phyloP scores from a whole-genome alignment of 305 asterid species.

The Caryopteris hybrid region DNA sequence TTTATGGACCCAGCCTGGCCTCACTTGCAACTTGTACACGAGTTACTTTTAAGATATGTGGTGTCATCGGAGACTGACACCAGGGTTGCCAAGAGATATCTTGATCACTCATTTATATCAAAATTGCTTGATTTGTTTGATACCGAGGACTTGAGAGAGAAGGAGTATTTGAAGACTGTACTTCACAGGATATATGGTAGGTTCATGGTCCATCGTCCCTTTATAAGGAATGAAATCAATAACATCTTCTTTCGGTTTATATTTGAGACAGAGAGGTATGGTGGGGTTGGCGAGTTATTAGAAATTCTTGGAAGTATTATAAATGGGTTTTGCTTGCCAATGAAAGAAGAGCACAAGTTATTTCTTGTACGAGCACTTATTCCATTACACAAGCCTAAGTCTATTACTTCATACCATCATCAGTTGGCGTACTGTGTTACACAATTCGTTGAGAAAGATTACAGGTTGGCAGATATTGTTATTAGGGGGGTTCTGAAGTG shows the following conservation, averaged over 20 bases:
- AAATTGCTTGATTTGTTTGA: slow-evolving; percentile 70
- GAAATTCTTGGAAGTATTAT: slow-evolving; percentile 84
- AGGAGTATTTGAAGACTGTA: slow-evolving; percentile 84
- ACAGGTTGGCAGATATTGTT: slow-evolving; percentile 65
- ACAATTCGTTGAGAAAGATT: slow-evolving; percentile 85
- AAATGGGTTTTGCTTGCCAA: slow-evolving; percentile 83
- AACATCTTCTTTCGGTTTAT: slow-evolving; percentile 63
- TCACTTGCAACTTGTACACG: slow-evolving; percentile 78
- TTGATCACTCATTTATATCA: slow-evolving; percentile 71
- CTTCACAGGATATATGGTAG: slow-evolving; percentile 84
- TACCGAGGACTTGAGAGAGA: slow-evolving; percentile 81
- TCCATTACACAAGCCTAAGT: slow-evolving; percentile 75
- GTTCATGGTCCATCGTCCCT: slow-evolving; percentile 91
- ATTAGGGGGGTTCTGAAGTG: slow-evolving; percentile 72
- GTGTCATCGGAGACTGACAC: slow-evolving; percentile 64
- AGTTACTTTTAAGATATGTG: slow-evolving; percentile 63
- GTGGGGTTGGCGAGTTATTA: slow-evolving; percentile 68
- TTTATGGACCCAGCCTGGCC: slow-evolving; percentile 83
- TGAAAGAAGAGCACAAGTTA: slow-evolving; percentile 94
- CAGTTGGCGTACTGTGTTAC: slow-evolving; percentile 74
- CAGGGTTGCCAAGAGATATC: slow-evolving; percentile 63
- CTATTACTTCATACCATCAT: slow-evolving; percentile 58
- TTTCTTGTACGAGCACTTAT: slow-evolving; percentile 75
- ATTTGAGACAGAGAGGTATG: slow-evolving; percentile 75
- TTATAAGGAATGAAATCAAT: slow-evolving; percentile 68